Evolutionary conservation across 1,284 basidiomycete species (phyloP).

Genomic region (Golubevia sp.): DNA sequence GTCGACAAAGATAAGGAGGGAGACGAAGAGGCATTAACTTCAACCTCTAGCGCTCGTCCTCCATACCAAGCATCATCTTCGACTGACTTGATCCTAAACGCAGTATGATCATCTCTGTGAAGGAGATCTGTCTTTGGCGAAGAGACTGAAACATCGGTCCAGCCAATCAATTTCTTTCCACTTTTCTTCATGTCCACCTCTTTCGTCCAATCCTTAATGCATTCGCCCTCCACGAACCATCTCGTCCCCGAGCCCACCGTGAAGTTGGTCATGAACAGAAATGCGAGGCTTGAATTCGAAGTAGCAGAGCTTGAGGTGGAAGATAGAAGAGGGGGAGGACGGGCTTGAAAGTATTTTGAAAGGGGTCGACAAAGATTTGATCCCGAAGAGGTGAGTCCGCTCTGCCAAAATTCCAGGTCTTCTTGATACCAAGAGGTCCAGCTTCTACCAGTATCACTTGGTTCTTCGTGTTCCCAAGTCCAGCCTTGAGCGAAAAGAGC

Average conservation of each 20-base stretch:
- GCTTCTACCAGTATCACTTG: slow-evolving; percentile 6
- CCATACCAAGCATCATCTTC: slow-evolving; percentile 1
- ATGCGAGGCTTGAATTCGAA: neutral
- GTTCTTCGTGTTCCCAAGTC: slow-evolving; percentile 47
- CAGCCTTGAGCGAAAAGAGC: slow-evolving; percentile 51
- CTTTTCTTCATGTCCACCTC: neutral
- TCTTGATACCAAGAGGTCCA: slow-evolving; percentile 43
- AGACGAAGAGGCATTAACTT: too few species aligned
- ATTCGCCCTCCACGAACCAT: slow-evolving; percentile 30
- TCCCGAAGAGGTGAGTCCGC: neutral
- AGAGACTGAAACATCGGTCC: neutral
- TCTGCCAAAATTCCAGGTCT: slow-evolving; percentile 24
- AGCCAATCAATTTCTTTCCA: neutral
- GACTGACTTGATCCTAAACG: neutral
- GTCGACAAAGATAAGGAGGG: too few species aligned
- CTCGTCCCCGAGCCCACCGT: slow-evolving; percentile 26
- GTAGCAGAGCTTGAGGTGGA: too few species aligned
- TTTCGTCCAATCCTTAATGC: slow-evolving; percentile 16
- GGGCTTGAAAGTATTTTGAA: slow-evolving; percentile 8
- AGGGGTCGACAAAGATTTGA: slow-evolving; percentile 8
- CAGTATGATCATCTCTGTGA: neutral
- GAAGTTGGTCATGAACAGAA: slow-evolving; percentile 36
- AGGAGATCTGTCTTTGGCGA: neutral
- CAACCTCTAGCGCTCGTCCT: neutral
- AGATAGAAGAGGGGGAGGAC: slow-evolving; percentile 4